Base-by-base conservation (phyloP, 331 rosid species). In the Quercus phellos region DNA sequence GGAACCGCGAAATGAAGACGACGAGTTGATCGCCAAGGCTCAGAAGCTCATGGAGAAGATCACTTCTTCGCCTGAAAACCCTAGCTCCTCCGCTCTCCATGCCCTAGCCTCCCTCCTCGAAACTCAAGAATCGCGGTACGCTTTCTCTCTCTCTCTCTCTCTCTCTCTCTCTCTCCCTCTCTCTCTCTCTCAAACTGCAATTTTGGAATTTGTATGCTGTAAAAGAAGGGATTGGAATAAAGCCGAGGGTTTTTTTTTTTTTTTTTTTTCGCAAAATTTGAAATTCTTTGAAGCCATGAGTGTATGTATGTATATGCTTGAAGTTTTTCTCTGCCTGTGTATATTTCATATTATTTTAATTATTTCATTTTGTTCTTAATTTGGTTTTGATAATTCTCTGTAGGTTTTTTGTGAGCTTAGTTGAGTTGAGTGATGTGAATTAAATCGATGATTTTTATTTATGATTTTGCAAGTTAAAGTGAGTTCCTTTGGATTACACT, bases 21-120 rank as follows among this genome's bases (percentile, higher is more conserved):
- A 89, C 3, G 97, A 91, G 81, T 80, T 95, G 83, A 61, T 91
- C 53, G 81, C 85, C 3, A 89, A 84, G 89, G 98, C 93, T 76
- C 89, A 86, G 79, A 90, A 83, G 82, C 88, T 91, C 51, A 95
- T 93, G 94, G 98, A 93, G n/a, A 93, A 83, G 88, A 83, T 90
- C 69, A 93, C 91, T 70, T 76, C 91, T 1, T 68, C 96, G 38
- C 89, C 93, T 54, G 96, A 93, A 53, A 93, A 88, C 86, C 98
- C 99, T 81, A 91, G 84, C 51, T 84, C 94, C 29, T 69, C 82
- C 30, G 89, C 84, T 14, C 93, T 95, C 3, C 99, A 95, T 32
- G 94, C 99, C n/a, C 91, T 95, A 21, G 96, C 98, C 0, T 85
- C 99, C 4, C 86, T 95, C 68, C 90, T 95, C 13, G 97, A 95